Evolutionary conservation across 495 filamentous ascomycete genomes (phyloP).

Genomic region (Aspergillus haitiensis): DNA sequence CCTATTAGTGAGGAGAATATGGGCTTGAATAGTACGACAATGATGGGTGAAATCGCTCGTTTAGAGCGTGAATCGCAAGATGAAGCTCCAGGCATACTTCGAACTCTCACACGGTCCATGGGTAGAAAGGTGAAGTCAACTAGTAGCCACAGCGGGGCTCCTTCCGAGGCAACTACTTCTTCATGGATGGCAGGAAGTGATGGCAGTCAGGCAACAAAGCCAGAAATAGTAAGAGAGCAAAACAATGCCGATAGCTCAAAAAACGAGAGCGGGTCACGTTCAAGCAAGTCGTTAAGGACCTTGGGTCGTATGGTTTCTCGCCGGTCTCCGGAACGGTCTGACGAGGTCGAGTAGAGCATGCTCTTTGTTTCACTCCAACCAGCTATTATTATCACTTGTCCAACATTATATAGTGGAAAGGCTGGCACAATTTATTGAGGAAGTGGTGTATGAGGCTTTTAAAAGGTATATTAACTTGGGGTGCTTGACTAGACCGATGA

Average conservation of each 20-base stretch:
- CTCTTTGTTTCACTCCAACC: constrained; percentile 4
- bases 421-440: background rate
- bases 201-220: background rate
- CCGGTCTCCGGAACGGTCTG: constrained; percentile 14
- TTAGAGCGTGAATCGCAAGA: constrained; percentile 46
- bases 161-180: constrained; percentile 28
- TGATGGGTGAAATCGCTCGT: constrained; percentile 66
- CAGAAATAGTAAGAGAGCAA: background rate
- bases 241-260: constrained; percentile 9
- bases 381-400: background rate
- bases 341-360: background rate
- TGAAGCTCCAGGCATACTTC: constrained; percentile 35
- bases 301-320: constrained; percentile 28
- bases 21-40: constrained; percentile 67
- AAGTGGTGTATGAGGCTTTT: too few species aligned
- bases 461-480: too few species aligned
- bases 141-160: constrained; percentile 31
- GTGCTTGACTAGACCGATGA: too few species aligned
- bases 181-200: constrained; percentile 20
- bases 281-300: constrained; percentile 22
- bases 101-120: constrained; percentile 37
- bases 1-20: constrained; percentile 67
- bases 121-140: constrained; percentile 38
- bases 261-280: constrained; percentile 4
- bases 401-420: background rate